Conservation (phyloP, 2,329 filamentous ascomycete genomes). For the Colletotrichum eremochloae region DNA sequence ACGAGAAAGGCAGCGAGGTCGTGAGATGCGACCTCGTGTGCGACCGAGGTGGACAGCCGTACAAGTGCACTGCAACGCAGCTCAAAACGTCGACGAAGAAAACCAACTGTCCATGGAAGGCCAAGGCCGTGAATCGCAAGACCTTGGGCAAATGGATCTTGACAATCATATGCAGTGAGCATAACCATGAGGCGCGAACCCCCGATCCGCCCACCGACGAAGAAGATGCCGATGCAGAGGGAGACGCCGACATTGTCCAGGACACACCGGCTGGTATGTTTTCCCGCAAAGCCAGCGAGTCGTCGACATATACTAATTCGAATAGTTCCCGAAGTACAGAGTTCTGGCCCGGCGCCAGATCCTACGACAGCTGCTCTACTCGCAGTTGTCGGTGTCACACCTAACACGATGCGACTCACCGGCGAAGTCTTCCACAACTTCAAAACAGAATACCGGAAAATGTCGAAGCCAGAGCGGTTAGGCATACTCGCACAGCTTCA, state of each 20-base stretch:
- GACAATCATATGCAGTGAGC: conserved; percentile 59
- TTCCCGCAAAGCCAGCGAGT: background rate
- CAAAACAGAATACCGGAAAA: conserved; percentile 59
- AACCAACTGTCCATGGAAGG: conserved; percentile 61
- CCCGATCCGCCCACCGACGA: conserved; percentile 57
- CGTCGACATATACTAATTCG: conserved; percentile 4
- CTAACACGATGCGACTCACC: conserved; percentile 54
- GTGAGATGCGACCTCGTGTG: conserved; percentile 61
- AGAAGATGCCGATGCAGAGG: conserved; percentile 51
- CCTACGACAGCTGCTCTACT: conserved; percentile 54
- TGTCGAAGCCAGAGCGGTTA: conserved; percentile 56
- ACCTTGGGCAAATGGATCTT: conserved; percentile 59
- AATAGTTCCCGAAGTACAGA: conserved; percentile 22
- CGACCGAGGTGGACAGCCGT: conserved; percentile 59
- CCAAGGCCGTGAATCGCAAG: conserved; percentile 60
- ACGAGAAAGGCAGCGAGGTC: conserved; percentile 58
- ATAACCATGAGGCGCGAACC: conserved; percentile 60
- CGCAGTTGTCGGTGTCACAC: conserved; percentile 56
- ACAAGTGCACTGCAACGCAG: conserved; percentile 59
- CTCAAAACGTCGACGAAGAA: conserved; percentile 62
- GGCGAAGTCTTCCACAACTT: conserved; percentile 60
- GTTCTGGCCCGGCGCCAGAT: conserved; percentile 45
- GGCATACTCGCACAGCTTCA: conserved; percentile 56
- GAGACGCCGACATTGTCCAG: conserved; percentile 46
- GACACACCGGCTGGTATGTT: conserved; percentile 40